A percentile compares a stretch with the other conserved stretches of the same genome.
Conservation (phyloP, 441 rosid genomes). For the Gossypium laxum region DNA sequence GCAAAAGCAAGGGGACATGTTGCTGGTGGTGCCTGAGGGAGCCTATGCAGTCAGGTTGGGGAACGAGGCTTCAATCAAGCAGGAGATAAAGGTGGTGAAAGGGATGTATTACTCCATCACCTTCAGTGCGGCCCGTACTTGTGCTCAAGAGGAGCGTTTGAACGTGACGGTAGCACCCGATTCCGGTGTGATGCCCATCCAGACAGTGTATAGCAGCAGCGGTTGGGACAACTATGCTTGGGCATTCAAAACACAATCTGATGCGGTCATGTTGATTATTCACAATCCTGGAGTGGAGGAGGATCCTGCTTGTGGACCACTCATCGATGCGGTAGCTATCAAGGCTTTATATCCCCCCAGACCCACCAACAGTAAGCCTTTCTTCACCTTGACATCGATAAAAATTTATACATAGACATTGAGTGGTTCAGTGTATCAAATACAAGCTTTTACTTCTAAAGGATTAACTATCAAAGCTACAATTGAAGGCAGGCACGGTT, state of each 20-base stretch:
- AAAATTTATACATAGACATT: background rate
- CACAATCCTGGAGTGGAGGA: conserved; percentile 89
- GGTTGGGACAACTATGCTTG: conserved; percentile 88
- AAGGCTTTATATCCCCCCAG: conserved; percentile 56
- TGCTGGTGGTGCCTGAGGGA: conserved; percentile 57
- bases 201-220: conserved; percentile 61
- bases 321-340: conserved; percentile 67
- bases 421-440: background rate
- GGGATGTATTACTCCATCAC: conserved; percentile 45
- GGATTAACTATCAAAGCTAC: background rate
- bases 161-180: conserved; percentile 54
- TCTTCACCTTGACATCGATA: too few species aligned
- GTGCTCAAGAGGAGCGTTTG: conserved; percentile 48
- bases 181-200: conserved; percentile 62
- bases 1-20: conserved; percentile 63
- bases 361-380: conserved; percentile 50
- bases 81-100: conserved; percentile 26
- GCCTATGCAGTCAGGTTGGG: conserved; percentile 55
- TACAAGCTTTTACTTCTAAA: too few species aligned
- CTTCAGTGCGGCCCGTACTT: conserved; percentile 57
- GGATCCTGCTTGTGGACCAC: conserved; percentile 89
- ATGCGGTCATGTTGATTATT: conserved; percentile 37
- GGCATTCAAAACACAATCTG: conserved; percentile 45
- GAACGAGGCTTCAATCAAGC: conserved; percentile 57
- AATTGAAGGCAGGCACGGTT: too few species aligned